Percentiles rank a stretch among this genome's conserved stretches.
Evolutionary conservation across 2,329 filamentous ascomycete genomes (phyloP).

Genomic region (Plectosphaerella plurivora): DNA sequence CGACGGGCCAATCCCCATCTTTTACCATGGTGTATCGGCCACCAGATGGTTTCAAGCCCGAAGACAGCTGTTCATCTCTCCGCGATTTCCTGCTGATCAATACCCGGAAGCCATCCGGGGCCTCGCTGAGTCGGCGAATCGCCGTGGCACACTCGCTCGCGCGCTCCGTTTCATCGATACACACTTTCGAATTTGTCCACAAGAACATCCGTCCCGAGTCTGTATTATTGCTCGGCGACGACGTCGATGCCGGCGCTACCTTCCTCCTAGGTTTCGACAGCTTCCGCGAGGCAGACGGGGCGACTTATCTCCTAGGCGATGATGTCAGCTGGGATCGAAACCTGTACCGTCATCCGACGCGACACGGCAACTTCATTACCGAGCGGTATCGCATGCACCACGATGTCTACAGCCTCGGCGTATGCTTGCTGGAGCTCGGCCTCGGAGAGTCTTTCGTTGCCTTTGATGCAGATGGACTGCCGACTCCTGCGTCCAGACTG

Average conservation of each 20-base stretch:
- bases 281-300: slow-evolving; percentile 27
- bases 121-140: slow-evolving; percentile 8
- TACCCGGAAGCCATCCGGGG: neutral
- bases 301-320: slow-evolving; percentile 23
- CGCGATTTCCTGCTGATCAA: neutral
- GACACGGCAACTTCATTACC: slow-evolving; percentile 34
- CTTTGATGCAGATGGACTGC: slow-evolving; percentile 8
- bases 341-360: slow-evolving; percentile 44
- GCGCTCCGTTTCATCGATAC: slow-evolving; percentile 22
- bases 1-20: neutral
- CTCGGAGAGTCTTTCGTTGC: slow-evolving; percentile 34
- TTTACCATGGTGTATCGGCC: neutral
- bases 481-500: neutral
- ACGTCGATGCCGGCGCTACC: slow-evolving; percentile 9
- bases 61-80: neutral
- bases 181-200: slow-evolving; percentile 38
- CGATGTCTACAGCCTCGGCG: slow-evolving; percentile 52
- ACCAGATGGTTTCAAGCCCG: neutral
- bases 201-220: slow-evolving; percentile 41
- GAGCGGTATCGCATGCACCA: slow-evolving; percentile 45
- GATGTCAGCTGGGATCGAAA: slow-evolving; percentile 37
- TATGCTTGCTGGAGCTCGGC: slow-evolving; percentile 48
- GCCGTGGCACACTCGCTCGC: slow-evolving; percentile 25
- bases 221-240: slow-evolving; percentile 23
- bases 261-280: slow-evolving; percentile 42